Base-by-base conservation (phyloP, 805 yeast species). In the Sugiyamaella chiloensis region DNA sequence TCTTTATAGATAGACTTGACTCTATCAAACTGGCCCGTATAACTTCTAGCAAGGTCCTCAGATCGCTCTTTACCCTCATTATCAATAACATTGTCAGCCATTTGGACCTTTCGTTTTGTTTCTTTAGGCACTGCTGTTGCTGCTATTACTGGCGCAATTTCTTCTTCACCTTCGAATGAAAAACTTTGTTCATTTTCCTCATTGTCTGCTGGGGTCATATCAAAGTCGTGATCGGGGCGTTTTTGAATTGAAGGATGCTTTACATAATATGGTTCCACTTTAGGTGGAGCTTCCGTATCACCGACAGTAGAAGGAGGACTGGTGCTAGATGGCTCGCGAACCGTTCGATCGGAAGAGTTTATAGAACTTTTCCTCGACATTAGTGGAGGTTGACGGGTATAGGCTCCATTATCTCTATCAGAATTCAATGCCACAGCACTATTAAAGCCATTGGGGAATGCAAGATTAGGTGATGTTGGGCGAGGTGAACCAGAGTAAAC, bases 1-100 rank as follows among this genome's bases (percentile, higher is more conserved):
- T 59, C 63, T 24, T 58, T 50, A 49, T 59, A 59, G 35, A 59
- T 50, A 14, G 61, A 57, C 36, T 48, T 52, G 42, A 59, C 56
- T 8, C 62, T 51, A 24, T 59, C 62, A 43, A 57, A 59, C 37
- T 54, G 55, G 40, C 54, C 57, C 19, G 60, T 55, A 27, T 51
- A 53, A 14, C 40, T 42, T 21, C 61, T 49, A 16, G 23, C 49
- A 27, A 54, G 50, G 5, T 42, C 50, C 1, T 42, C 40, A 3
- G 17, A 17, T 12, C 26, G 27, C 19, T 23, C 27, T 20, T 17
- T 37, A 4, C 14, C 37, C 7, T 34, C 37, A 21, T 34, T 34
- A 19, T 34, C 37, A 4, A 14, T 12, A 14, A 16, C 20, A 7
- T 34, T 21, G 37, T 21, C 19, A 9, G 37, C 37, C 37, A 34